Percentiles rank a stretch among this genome's conserved stretches.
Evolutionary conservation across 176 grass and related monocot species (phyloP).

Genomic region (Hyparrhenia diplandra): DNA sequence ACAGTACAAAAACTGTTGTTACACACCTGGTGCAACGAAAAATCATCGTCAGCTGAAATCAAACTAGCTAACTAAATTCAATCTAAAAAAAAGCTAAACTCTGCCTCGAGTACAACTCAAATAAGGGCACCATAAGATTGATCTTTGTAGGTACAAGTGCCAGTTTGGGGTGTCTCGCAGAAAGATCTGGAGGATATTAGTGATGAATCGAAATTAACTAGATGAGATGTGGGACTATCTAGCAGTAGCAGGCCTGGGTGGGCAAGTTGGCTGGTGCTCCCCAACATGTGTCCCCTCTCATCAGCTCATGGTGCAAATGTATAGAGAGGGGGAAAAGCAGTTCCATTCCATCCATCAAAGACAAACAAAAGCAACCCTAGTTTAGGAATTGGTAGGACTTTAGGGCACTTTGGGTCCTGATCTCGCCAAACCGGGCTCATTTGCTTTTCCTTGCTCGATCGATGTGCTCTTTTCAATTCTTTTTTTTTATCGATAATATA

Average conservation of each 20-base stretch:
- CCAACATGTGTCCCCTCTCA: conserved; percentile 25
- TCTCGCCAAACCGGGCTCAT: background rate
- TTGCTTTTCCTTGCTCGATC: background rate
- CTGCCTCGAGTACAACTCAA: background rate
- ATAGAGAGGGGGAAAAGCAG: conserved; percentile 5
- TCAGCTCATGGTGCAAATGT: background rate
- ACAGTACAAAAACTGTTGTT: too few species aligned
- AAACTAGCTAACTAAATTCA: background rate
- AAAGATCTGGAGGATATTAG: background rate
- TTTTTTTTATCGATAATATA: background rate
- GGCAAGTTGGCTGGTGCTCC: conserved; percentile 44
- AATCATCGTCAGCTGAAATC: background rate
- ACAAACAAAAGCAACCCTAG: conserved; percentile 28
- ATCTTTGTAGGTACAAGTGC: background rate
- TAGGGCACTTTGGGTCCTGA: conserved; percentile 23
- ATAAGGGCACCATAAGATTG: background rate
- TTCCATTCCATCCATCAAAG: background rate
- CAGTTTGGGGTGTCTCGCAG: background rate
- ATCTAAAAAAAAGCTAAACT: background rate
- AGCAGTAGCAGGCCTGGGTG: background rate
- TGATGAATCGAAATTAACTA: background rate
- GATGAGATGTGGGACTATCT: background rate
- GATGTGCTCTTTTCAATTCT: background rate
- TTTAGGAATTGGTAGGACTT: conserved; percentile 4
- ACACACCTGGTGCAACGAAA: too few species aligned